phyloP scores from a whole-genome alignment of 345 rosid genomes.

The Microcos paniculata region DNA sequence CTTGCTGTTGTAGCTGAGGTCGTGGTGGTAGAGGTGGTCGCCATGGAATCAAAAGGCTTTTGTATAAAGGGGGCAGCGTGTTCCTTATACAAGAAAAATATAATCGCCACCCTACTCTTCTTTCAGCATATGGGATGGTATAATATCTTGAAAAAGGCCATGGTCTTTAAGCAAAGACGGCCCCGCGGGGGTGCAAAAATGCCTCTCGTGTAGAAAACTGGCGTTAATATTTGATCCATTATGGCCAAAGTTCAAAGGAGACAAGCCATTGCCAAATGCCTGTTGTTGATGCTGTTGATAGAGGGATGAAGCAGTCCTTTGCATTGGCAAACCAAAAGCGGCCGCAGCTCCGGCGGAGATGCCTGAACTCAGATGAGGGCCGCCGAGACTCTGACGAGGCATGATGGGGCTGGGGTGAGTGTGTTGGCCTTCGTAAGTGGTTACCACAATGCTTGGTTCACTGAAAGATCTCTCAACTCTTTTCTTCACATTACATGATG shows the following conservation, averaged over 20 bases:
- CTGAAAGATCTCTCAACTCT: constrained; percentile 79
- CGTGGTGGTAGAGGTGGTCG: no score
- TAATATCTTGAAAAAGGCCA: constrained; percentile 85
- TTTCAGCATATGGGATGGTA: constrained; percentile 70
- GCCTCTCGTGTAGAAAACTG: constrained; percentile 29
- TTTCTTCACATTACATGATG: constrained; percentile 96
- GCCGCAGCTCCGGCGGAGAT: constrained; percentile 24
- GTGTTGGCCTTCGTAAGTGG: constrained; percentile 96
- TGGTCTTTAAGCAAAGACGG: constrained; percentile 40
- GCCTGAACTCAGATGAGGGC: constrained; percentile 26
- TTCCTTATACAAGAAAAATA: constrained; percentile 13
- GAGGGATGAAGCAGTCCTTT: constrained; percentile 20
- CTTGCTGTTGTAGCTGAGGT: no score
- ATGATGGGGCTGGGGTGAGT: constrained; percentile 71
- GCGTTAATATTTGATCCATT: constrained; percentile 20
- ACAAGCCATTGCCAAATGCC: constrained; percentile 24
- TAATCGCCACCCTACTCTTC: constrained; percentile 43
- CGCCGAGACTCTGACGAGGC: constrained; percentile 47
- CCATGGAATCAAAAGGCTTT: not conserved
- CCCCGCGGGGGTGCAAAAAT: constrained; percentile 31
- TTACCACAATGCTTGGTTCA: constrained; percentile 81
- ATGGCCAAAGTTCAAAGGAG: constrained; percentile 36
- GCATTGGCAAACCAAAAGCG: constrained; percentile 34
- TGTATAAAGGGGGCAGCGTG: not conserved
- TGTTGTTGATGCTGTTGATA: constrained; percentile 40